A percentile compares a stretch with the other conserved stretches of the same genome.
Conservation (phyloP, 352 stramenopile species). For the Thalassiosira exigua region DNA sequence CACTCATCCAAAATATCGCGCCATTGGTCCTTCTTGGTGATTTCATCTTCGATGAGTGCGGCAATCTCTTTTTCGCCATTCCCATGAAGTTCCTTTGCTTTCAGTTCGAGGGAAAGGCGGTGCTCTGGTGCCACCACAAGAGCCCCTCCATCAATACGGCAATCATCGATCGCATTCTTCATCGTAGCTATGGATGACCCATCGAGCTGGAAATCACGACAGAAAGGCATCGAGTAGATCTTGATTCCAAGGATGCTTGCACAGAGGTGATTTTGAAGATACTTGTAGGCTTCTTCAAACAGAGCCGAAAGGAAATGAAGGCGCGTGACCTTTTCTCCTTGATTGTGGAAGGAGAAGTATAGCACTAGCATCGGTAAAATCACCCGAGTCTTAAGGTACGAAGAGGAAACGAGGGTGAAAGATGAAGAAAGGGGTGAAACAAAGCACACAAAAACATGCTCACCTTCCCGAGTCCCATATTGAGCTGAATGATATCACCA, state of each 20-base stretch:
- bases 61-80: constrained; percentile 17
- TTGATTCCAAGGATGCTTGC: constrained; percentile 44
- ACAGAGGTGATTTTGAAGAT: constrained; percentile 41
- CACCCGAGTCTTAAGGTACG: constrained; percentile 65
- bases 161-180: constrained; percentile 43
- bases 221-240: constrained; percentile 61
- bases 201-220: constrained; percentile 42
- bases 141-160: constrained; percentile 56
- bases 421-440: neutral
- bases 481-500: constrained; percentile 87
- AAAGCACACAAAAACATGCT: constrained; percentile 15
- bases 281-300: constrained; percentile 44
- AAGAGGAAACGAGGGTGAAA: constrained; percentile 3
- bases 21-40: constrained; percentile 72
- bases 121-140: constrained; percentile 89
- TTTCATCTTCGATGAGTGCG: constrained; percentile 51
- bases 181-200: constrained; percentile 28
- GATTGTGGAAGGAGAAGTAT: constrained; percentile 64
- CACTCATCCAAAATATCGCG: constrained; percentile 90
- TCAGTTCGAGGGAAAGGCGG: constrained; percentile 89
- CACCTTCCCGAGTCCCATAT: constrained; percentile 89
- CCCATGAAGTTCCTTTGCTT: constrained; percentile 78
- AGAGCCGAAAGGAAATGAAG: constrained; percentile 56
- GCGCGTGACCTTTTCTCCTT: constrained; percentile 35
- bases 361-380: constrained; percentile 90